Evolutionary conservation across 306 rosid species (phyloP).

Genomic region (Abrus pulchellus): DNA sequence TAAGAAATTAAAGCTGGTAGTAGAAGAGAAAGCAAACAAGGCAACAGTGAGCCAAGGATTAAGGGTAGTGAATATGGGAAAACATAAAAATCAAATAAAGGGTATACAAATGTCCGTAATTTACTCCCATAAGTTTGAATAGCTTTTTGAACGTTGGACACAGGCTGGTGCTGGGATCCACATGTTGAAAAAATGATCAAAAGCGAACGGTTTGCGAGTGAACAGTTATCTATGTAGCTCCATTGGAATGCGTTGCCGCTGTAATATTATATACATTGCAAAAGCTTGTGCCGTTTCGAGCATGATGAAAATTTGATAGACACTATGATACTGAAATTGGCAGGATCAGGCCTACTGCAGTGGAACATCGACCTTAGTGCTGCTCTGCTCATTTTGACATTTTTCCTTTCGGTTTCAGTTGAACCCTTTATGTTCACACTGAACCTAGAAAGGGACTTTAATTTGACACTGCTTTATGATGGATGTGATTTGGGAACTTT

Average conservation of each 20-base stretch:
- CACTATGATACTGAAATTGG: constrained; percentile 22
- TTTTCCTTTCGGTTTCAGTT: not conserved
- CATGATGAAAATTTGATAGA: not conserved
- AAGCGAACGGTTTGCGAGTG: constrained; percentile 35
- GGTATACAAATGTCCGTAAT: constrained; percentile 47
- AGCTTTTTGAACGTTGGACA: constrained; percentile 55
- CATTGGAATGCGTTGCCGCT: constrained; percentile 47
- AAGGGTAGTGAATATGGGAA: constrained; percentile 34
- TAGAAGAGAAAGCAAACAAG: not conserved
- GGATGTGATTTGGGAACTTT: not conserved
- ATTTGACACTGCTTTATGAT: not conserved
- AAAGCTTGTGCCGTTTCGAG: constrained; percentile 5
- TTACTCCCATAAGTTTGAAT: constrained; percentile 51
- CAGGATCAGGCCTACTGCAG: not conserved
- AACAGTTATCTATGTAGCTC: constrained; percentile 4
- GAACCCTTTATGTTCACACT: not conserved
- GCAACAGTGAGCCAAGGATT: not conserved
- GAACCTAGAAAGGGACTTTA: not conserved
- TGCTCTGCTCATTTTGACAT: constrained; percentile 1
- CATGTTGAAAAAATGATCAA: constrained; percentile 46
- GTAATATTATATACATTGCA: constrained; percentile 21
- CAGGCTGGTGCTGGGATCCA: constrained; percentile 66
- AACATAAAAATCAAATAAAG: constrained; percentile 15
- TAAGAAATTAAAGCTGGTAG: not conserved
- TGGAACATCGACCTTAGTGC: not conserved